Base-by-base conservation (phyloP, 1,284 basidiomycete genomes). In the Puccinia hordei region DNA sequence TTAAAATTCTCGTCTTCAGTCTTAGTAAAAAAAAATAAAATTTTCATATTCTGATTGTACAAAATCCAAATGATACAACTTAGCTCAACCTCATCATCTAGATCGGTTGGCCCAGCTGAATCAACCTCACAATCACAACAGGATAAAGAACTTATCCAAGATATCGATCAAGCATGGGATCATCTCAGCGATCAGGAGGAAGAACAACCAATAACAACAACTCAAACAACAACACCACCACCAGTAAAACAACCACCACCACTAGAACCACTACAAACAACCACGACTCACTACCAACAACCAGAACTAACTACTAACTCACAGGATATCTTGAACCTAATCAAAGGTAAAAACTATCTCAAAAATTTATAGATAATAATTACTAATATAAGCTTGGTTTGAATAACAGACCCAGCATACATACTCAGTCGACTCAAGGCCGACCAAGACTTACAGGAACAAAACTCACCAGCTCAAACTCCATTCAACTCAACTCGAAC, bases 81-180 rank as follows among this genome's bases (percentile, higher is more conserved):
- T n/a, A n/a, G n/a, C n/a, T n/a, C 41, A 44, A 13, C 8, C 6
- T 44, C 41, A 44, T 44, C 41, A 44, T 44, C 41, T 13, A 44
- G 41, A n/a, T n/a, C n/a, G n/a, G n/a, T n/a, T n/a, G n/a, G n/a
- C n/a, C n/a, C n/a, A n/a, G n/a, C n/a, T n/a, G n/a, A n/a, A n/a
- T n/a, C n/a, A n/a, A n/a, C n/a, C n/a, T n/a, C n/a, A n/a, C 13
- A 49, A 5, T 49, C 46, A 49, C 9, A 8, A 49, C 46, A 49
- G 46, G 13, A 49, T 15, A 15, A 49, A 8, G 46, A 49, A 17
- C 57, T 19, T 1, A 27, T 13, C 13, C 12, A 59, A 9, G 30
- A 59, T n/a, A 33, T 6, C 57, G 57, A 59, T 27, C 57, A 73
- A 33, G 55, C 73, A n/a, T 61, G 53, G 53, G 59, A 74, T 44